Conservation (phyloP, 192 early-diverging fungal species). For the Mortierella alpina region DNA sequence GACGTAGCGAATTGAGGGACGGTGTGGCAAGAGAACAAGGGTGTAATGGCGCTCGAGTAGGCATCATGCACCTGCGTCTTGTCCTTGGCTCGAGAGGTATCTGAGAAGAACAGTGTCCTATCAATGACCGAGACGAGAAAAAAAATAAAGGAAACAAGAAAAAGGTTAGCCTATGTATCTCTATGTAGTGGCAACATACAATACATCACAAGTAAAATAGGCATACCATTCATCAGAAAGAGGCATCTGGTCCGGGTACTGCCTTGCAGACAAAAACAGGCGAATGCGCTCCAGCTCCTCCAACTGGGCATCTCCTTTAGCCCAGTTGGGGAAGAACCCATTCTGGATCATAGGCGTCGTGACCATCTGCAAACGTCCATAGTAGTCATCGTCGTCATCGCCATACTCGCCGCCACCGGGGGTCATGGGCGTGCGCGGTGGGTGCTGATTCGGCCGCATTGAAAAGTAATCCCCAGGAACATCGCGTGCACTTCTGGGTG, state of each 20-base stretch:
- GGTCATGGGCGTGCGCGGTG: conserved; percentile 48
- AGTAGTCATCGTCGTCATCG: conserved; percentile 50
- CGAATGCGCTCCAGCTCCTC: conserved; percentile 49
- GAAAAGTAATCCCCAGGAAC: conserved; percentile 39
- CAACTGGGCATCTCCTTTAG: conserved; percentile 49
- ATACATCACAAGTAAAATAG: background rate
- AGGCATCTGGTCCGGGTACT: conserved; percentile 52
- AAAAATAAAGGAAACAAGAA: background rate
- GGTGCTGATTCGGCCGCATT: conserved; percentile 45
- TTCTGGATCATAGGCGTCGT: conserved; percentile 54
- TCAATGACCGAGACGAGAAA: background rate
- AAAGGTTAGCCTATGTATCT: background rate
- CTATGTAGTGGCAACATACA: background rate
- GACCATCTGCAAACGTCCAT: conserved; percentile 48
- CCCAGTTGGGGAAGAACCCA: conserved; percentile 54
- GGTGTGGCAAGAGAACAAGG: conserved; percentile 57
- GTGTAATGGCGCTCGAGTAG: conserved; percentile 59
- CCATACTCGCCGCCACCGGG: conserved; percentile 36
- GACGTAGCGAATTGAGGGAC: conserved; percentile 60
- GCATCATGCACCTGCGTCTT: conserved; percentile 46
- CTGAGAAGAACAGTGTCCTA: conserved; percentile 60
- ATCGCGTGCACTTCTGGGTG: conserved; percentile 32
- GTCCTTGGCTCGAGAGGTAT: conserved; percentile 54
- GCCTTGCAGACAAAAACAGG: conserved; percentile 34
- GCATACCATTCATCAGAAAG: conserved; percentile 51